A percentile compares a stretch with the other conserved stretches of the same genome.
Conservation (phyloP, 129 eudicot species). For the Saposhnikovia divaricata region DNA sequence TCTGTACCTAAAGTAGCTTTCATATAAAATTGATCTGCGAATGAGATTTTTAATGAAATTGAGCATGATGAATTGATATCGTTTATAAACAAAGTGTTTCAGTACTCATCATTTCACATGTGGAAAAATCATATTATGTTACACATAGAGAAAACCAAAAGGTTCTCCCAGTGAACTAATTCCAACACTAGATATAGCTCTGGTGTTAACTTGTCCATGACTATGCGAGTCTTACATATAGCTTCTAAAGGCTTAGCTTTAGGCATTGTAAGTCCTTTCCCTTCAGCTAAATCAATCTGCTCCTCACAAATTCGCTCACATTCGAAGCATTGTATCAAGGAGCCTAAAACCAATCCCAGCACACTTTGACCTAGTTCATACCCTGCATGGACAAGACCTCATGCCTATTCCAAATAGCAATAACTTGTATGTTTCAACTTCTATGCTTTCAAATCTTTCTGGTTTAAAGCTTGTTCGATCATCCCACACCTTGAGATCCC, state of each 20-base stretch:
- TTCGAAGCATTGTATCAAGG: constrained; percentile 32
- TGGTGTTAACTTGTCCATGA: constrained; percentile 4
- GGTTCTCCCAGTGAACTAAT: no score
- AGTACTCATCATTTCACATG: no score
- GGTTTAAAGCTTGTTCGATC: constrained; percentile 30
- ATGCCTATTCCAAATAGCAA: constrained; percentile 46
- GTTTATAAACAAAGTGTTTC: no score
- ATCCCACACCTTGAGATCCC: no score
- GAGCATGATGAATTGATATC: no score
- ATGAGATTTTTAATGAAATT: no score
- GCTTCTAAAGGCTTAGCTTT: constrained; percentile 24
- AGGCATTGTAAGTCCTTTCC: constrained; percentile 31
- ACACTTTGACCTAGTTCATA: constrained; percentile 22
- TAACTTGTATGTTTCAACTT: constrained; percentile 15
- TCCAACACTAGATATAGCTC: no score
- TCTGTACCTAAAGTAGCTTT: no score
- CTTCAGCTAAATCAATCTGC: constrained; percentile 26
- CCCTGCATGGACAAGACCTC: no score
- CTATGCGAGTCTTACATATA: constrained; percentile 3
- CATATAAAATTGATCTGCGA: no score
- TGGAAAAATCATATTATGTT: no score
- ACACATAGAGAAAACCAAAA: no score
- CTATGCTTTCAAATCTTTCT: constrained; percentile 34
- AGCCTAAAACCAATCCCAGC: constrained; percentile 18
- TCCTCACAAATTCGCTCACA: constrained; percentile 11